Percentiles rank a stretch among this genome's conserved stretches.
Conservation (phyloP, 805 yeast genomes). For the Wickerhamiella galacta region DNA sequence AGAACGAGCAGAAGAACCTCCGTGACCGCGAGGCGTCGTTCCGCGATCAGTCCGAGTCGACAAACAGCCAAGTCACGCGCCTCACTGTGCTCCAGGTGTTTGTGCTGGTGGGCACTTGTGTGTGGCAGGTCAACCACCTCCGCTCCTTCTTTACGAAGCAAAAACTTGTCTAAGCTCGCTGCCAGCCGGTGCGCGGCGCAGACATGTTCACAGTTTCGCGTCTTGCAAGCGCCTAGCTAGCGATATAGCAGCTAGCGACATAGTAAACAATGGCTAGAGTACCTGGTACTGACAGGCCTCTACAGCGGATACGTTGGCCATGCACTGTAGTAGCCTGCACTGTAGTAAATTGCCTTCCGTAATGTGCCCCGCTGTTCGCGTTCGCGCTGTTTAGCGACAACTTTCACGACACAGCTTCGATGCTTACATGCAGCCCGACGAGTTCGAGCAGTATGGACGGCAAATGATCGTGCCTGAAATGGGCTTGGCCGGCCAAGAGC, state of each 20-base stretch:
- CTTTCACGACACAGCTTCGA: no score
- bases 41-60: slow-evolving; percentile 60
- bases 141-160: slow-evolving; percentile 75
- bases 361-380: no score
- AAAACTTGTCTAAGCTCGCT: slow-evolving; percentile 60
- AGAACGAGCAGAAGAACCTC: slow-evolving; percentile 47
- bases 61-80: slow-evolving; percentile 52
- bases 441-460: slow-evolving; percentile 74
- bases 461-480: slow-evolving; percentile 86
- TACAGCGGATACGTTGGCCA: no score
- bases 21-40: slow-evolving; percentile 53
- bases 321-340: no score
- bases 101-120: slow-evolving; percentile 52
- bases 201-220: no score
- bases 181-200: no score
- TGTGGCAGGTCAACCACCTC: slow-evolving; percentile 61
- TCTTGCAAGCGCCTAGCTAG: no score
- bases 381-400: no score
- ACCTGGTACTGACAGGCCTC: no score
- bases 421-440: slow-evolving; percentile 32
- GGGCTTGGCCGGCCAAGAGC: slow-evolving; percentile 39
- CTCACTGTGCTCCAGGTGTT: slow-evolving; percentile 62
- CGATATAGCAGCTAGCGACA: no score
- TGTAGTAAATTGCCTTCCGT: no score
- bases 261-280: no score